Conservation (phyloP, 768 basidiomycete genomes). For the Daedaleopsis nitida region DNA sequence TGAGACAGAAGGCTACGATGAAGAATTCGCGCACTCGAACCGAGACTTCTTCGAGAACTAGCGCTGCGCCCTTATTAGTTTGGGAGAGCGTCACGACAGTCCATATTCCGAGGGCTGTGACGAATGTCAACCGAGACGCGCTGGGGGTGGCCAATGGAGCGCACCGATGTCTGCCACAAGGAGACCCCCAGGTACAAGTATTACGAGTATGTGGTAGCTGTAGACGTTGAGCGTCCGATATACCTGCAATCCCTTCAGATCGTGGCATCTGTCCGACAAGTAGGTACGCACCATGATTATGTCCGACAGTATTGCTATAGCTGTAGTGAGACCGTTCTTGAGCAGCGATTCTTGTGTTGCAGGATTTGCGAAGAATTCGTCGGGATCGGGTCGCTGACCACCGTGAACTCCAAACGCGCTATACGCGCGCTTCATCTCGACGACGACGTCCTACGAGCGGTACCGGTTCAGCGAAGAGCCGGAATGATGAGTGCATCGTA, state of each 20-base stretch:
- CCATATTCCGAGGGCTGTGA: constrained; percentile 7
- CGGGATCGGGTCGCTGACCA: not conserved
- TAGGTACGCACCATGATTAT: constrained; percentile 1
- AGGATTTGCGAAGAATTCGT: not conserved
- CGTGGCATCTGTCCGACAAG: too few relatives aligned
- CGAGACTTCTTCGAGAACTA: constrained; percentile 6
- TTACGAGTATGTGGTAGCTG: not conserved
- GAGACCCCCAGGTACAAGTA: not conserved
- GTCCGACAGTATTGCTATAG: constrained; percentile 4
- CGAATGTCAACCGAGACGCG: not conserved
- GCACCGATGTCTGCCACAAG: constrained; percentile 1
- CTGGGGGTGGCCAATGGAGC: too few relatives aligned
- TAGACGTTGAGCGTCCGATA: constrained; percentile 11
- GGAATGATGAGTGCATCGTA: not conserved
- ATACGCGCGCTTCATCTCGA: constrained; percentile 7
- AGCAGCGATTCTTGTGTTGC: constrained; percentile 1
- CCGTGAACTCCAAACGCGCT: not conserved
- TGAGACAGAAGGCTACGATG: constrained; percentile 12
- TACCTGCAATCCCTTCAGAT: not conserved
- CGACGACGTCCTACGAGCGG: not conserved
- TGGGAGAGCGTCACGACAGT: constrained; percentile 2
- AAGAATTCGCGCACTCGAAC: constrained; percentile 12
- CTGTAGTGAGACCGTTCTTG: constrained; percentile 5
- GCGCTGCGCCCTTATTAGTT: not conserved
- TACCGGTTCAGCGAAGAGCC: not conserved